A percentile compares a stretch with the other conserved stretches of the same genome.
Conservation (phyloP, 2,329 filamentous ascomycete genomes). For the Fusarium euwallaceae region DNA sequence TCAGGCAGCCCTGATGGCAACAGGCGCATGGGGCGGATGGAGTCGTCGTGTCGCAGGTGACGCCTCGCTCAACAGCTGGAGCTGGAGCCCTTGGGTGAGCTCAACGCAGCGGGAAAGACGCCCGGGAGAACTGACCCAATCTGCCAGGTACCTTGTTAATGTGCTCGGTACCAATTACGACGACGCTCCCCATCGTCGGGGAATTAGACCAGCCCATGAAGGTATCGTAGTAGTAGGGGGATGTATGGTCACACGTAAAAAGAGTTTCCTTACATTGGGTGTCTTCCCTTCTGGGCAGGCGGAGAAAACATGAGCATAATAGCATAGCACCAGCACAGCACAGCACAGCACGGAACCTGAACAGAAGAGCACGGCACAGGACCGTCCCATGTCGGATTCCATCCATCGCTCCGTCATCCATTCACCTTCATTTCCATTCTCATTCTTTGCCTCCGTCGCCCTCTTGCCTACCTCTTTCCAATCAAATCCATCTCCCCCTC, state of each 20-base stretch:
- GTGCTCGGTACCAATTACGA: conserved; percentile 1
- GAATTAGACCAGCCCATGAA: not conserved
- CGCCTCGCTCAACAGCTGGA: conserved; percentile 1
- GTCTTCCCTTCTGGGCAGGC: conserved; percentile 23
- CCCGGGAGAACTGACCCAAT: not conserved
- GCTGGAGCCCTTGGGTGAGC: not conserved
- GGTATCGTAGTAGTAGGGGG: not conserved
- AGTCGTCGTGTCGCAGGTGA: conserved; percentile 7
- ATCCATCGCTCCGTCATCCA: conserved; percentile 21
- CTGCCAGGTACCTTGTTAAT: conserved; percentile 3
- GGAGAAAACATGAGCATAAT: conserved; percentile 7
- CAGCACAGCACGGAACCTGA: not conserved
- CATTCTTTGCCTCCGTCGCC: not conserved
- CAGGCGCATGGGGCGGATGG: not conserved
- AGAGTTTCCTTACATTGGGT: conserved; percentile 13
- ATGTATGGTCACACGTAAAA: conserved; percentile 11
- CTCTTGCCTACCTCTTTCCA: not conserved
- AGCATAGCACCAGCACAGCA: not conserved
- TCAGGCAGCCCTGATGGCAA: not conserved
- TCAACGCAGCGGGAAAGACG: not conserved
- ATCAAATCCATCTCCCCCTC: not conserved
- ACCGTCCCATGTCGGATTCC: conserved; percentile 4
- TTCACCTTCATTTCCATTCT: conserved; percentile 15
- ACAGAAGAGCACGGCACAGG: conserved; percentile 3
- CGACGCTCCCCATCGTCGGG: not conserved